Evolutionary conservation across 2,329 filamentous ascomycete species (phyloP), one percentile per base, ranked within the genome.

Genomic region (Lecanicillium sp.): DNA sequence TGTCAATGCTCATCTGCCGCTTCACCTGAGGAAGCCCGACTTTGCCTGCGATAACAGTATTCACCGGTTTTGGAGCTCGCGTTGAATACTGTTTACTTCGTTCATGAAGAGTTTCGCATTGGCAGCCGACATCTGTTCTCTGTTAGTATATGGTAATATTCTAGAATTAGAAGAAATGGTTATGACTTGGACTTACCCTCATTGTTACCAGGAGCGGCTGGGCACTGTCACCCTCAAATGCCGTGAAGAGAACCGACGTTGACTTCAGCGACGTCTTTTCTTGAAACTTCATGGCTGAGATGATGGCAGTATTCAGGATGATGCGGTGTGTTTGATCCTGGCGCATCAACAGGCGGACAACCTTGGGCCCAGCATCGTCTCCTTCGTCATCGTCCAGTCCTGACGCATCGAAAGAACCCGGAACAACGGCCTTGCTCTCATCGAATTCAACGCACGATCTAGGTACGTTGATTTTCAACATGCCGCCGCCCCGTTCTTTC

Each of bases 311-410:
- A 67, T 97, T 97, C 43, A 97, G 73, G 52, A 95, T 83, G 46
- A 97, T 82, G 19, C 89, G 81, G 59, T 90, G 83, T 1, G 88
- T 93, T 51, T 90, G 89, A 60, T 96, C 90, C 56, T 94, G 89
- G 15, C 91, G 84, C 82, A 96, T 90, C 52, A 97, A 78, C 55
- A 97, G 78, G 35, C 91, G 85, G 20, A 84, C 76, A 49, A 79
- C 71, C 54, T 76, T 53, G 7, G 50, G 41, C 2, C 54, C 56
- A 32, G 58, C 60, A 17, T 56, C 57, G 4, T 55, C 60, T 33
- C 59, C 65, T 10, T 62, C 63, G 2, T 71, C 68, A 15, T 75
- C 70, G 43, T 75, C 72, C 4, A 78, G 59, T 14, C 62, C 62
- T 5, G 78, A 80, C 15, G 72, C 71, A 55, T 82, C 77, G 51